Evolutionary conservation across 2,329 filamentous ascomycete species (phyloP).

Genomic region (Knufia petricola): DNA sequence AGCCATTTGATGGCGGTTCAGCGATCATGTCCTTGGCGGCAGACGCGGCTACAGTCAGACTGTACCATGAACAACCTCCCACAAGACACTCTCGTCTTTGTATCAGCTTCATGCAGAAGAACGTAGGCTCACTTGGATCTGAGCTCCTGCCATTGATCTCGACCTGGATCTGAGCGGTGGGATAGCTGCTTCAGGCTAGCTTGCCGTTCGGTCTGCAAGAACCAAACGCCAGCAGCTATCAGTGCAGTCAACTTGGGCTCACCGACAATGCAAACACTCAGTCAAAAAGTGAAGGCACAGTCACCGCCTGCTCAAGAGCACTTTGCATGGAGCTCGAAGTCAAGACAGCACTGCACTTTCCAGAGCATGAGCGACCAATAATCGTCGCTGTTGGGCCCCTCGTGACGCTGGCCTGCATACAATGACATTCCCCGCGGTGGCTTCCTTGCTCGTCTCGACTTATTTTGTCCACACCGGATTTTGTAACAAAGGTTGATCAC

Average conservation of each 20-base stretch:
- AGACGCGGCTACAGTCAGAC: too few relatives aligned
- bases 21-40: too few relatives aligned
- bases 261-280: conserved; percentile 4
- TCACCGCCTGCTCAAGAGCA: conserved; percentile 6
- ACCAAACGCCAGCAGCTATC: background rate
- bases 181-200: conserved; percentile 1
- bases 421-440: conserved; percentile 4
- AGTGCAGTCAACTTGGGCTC: background rate
- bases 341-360: background rate
- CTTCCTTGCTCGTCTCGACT: conserved; percentile 2
- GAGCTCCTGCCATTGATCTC: background rate
- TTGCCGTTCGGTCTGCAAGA: background rate
- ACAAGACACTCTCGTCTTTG: too few relatives aligned
- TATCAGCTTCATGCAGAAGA: too few relatives aligned
- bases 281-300: background rate
- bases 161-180: background rate
- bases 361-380: background rate
- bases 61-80: too few relatives aligned
- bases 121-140: background rate
- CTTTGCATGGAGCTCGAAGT: background rate
- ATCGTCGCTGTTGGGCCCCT: background rate
- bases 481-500: background rate
- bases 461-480: background rate
- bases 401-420: conserved; percentile 6
- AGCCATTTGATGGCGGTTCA: too few relatives aligned